Conservation (phyloP, 75 land plant species). For the Pinus taeda region DNA sequence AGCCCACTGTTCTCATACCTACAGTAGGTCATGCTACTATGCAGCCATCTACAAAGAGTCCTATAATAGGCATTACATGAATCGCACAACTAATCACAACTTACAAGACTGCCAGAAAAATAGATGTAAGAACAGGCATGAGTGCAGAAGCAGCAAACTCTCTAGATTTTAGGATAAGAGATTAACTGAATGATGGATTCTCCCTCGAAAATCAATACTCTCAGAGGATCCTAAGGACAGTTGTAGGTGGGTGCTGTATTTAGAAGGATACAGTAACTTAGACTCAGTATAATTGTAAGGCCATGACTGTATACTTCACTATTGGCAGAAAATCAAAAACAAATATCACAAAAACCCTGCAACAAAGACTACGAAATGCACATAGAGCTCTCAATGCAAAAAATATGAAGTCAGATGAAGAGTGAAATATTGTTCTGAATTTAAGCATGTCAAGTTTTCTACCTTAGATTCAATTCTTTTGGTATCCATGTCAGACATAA, state of each 20-base stretch:
- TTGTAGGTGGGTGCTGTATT: too few relatives aligned
- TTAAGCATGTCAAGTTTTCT: not conserved
- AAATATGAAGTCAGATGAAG: not conserved
- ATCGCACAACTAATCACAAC: not conserved
- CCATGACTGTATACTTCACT: not conserved
- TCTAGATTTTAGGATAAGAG: too few relatives aligned
- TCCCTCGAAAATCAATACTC: too few relatives aligned
- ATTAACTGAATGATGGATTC: too few relatives aligned
- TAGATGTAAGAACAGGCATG: too few relatives aligned
- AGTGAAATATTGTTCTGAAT: not conserved
- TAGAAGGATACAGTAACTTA: too few relatives aligned
- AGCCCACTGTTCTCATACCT: not conserved
- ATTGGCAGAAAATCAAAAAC: not conserved
- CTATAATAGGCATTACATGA: not conserved
- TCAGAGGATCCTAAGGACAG: too few relatives aligned
- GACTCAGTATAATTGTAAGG: too few relatives aligned
- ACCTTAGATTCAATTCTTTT: not conserved
- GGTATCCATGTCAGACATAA: not conserved
- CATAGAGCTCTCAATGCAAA: not conserved
- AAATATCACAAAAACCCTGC: not conserved
- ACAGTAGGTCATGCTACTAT: not conserved
- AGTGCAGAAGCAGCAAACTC: too few relatives aligned
- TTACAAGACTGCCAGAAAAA: too few relatives aligned
- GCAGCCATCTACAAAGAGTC: not conserved
- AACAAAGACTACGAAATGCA: not conserved